Percentiles rank a stretch among this genome's conserved stretches.
Conservation (phyloP, 352 stramenopile genomes). For the Globisporangium paroecandrum region DNA sequence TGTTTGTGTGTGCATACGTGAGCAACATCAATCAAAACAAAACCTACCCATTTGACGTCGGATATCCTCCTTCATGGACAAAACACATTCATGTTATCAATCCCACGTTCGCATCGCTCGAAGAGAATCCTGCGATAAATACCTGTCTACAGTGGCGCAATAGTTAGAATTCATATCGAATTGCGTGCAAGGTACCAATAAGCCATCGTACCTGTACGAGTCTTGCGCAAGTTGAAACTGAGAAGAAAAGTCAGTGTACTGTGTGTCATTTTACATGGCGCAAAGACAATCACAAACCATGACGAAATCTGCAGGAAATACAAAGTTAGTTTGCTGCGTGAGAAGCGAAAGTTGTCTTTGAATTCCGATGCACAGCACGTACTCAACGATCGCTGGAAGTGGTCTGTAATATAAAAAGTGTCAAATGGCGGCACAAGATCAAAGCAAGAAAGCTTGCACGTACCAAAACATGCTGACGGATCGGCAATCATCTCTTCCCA, state of each 20-base stretch:
- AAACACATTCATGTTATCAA: neutral
- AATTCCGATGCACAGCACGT: neutral
- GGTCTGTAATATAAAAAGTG: constrained; percentile 27
- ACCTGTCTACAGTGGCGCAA: constrained; percentile 46
- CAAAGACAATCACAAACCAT: constrained; percentile 33
- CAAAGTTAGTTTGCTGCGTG: neutral
- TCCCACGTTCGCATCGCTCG: neutral
- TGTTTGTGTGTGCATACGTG: too few species aligned
- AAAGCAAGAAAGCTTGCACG: neutral
- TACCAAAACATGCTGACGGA: constrained; percentile 75
- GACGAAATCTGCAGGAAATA: constrained; percentile 52
- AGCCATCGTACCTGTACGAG: constrained; percentile 49
- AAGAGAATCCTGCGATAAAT: neutral
- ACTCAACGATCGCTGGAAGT: constrained; percentile 75
- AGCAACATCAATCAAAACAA: neutral
- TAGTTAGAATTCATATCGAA: neutral
- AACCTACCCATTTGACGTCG: constrained; percentile 62
- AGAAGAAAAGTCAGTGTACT: constrained; percentile 3
- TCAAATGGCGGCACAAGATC: neutral
- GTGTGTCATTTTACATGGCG: neutral
- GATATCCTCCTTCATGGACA: constrained; percentile 50
- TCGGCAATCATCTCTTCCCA: constrained; percentile 89
- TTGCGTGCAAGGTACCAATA: neutral
- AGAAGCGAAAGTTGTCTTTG: neutral
- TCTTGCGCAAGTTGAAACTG: constrained; percentile 86